These are phyloP conservation scores for Urtica urens DNA, from an alignment of 306 rosid species.

Conservation along the genomic window DNA sequence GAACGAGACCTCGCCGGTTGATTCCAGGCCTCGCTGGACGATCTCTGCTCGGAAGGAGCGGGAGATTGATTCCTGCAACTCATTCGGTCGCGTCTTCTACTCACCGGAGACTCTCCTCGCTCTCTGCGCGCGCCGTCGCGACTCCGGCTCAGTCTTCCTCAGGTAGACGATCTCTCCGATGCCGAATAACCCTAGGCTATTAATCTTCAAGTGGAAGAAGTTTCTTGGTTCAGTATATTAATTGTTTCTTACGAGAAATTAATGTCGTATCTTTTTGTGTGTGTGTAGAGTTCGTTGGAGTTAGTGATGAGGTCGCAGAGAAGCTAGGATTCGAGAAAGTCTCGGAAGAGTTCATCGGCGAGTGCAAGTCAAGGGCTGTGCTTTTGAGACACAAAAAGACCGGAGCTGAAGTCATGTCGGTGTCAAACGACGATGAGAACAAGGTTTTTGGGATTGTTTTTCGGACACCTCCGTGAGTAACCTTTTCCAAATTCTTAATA, in stretches of 20 bases:
- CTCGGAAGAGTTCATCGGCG: conserved; percentile 64
- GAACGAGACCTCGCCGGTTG: conserved; percentile 13
- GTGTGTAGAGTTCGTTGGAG: conserved; percentile 35
- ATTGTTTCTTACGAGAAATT: not conserved
- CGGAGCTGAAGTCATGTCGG: conserved; percentile 83
- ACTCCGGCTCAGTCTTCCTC: conserved; percentile 37
- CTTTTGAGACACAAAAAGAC: conserved; percentile 71
- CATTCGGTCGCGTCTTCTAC: conserved; percentile 9
- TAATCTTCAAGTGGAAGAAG: not conserved
- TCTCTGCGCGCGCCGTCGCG: conserved; percentile 54
- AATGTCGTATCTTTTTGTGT: not conserved
- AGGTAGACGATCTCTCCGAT: conserved; percentile 23
- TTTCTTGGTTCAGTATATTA: not conserved
- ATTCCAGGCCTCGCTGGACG: conserved; percentile 8
- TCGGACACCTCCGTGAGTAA: conserved; percentile 92
- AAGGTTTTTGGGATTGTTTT: conserved; percentile 94
- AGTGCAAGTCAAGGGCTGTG: conserved; percentile 83
- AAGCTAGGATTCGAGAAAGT: conserved; percentile 70
- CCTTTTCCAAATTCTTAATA: conserved; percentile 1
- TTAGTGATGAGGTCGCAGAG: conserved; percentile 50
- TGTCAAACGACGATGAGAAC: conserved; percentile 82
- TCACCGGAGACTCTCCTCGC: conserved; percentile 37
- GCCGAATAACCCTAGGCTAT: conserved; percentile 4
- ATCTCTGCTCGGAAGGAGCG: conserved; percentile 34
- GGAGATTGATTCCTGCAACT: conserved; percentile 20